Evolutionary conservation across 2,329 filamentous ascomycete genomes (phyloP).

Genomic region (Ceratocystis huliohia): DNA sequence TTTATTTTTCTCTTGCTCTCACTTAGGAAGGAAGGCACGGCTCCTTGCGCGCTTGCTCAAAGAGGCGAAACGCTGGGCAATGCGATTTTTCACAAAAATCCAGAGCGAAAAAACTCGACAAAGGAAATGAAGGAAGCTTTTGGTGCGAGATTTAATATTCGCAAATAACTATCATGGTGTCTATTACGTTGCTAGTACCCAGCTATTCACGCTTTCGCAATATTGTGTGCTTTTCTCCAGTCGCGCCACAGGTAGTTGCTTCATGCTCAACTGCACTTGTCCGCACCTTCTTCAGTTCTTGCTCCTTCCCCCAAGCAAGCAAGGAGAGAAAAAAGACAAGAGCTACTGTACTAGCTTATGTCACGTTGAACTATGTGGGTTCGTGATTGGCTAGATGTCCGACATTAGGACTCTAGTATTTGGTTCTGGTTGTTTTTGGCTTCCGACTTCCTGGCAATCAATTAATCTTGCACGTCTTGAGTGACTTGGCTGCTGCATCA

Average conservation of each 20-base stretch:
- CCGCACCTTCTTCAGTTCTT: not conserved
- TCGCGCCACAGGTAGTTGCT: not conserved
- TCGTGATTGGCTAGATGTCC: conserved; percentile 1
- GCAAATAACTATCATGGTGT: no score
- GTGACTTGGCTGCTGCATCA: not conserved
- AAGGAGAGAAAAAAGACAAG: not conserved
- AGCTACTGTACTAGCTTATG: not conserved
- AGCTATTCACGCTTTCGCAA: no score
- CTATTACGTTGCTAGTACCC: no score
- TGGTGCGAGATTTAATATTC: no score
- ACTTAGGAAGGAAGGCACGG: conserved; percentile 11
- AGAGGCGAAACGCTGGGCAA: conserved; percentile 3
- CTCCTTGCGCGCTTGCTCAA: conserved; percentile 10
- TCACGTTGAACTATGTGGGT: conserved; percentile 5
- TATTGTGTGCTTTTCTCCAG: not conserved
- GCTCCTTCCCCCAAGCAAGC: not conserved
- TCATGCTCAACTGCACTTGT: not conserved
- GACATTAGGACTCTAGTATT: not conserved
- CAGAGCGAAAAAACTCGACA: not conserved
- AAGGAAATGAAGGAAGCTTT: no score
- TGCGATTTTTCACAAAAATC: conserved; percentile 4
- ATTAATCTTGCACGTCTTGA: no score
- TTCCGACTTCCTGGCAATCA: not conserved
- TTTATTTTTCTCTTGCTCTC: conserved; percentile 6
- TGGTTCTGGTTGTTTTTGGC: not conserved